A percentile compares a stretch with the other conserved stretches of the same genome.
phyloP scores from a whole-genome alignment of 306 rosid species.

The Luffa acutangula region DNA sequence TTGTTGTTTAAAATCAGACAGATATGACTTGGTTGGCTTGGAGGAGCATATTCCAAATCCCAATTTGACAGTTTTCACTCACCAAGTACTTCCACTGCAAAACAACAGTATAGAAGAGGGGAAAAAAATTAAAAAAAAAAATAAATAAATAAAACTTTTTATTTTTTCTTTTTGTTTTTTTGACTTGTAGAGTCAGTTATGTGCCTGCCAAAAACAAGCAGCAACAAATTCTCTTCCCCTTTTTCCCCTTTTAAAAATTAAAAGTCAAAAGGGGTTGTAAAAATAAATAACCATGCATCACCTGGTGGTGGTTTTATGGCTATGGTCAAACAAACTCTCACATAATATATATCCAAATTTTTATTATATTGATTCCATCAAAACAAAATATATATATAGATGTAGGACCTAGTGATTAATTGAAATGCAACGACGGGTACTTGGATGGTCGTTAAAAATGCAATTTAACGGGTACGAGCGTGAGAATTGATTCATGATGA shows the following conservation, averaged over 20 bases:
- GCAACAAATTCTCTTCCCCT: neutral
- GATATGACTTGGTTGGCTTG: neutral
- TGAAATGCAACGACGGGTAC: neutral
- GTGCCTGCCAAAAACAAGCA: neutral
- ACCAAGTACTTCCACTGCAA: neutral
- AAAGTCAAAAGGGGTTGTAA: conserved; percentile 1
- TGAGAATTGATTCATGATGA: neutral
- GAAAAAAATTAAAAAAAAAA: neutral
- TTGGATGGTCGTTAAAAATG: neutral
- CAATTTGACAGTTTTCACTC: neutral
- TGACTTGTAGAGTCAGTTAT: too few relatives aligned
- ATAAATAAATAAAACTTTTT: too few relatives aligned
- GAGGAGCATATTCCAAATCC: conserved; percentile 2
- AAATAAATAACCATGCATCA: neutral
- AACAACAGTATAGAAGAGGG: neutral
- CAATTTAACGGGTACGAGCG: neutral
- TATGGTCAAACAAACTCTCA: too few relatives aligned
- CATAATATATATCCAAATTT: too few relatives aligned
- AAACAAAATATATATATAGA: neutral
- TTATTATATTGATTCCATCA: too few relatives aligned
- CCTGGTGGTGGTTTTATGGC: too few relatives aligned
- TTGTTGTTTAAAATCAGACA: neutral
- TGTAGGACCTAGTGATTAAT: neutral
- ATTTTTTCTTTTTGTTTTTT: too few relatives aligned
- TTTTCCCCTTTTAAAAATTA: neutral